These are phyloP conservation scores for Quercus dentata DNA, from an alignment of 306 rosid genomes.

Conservation along the genomic window DNA sequence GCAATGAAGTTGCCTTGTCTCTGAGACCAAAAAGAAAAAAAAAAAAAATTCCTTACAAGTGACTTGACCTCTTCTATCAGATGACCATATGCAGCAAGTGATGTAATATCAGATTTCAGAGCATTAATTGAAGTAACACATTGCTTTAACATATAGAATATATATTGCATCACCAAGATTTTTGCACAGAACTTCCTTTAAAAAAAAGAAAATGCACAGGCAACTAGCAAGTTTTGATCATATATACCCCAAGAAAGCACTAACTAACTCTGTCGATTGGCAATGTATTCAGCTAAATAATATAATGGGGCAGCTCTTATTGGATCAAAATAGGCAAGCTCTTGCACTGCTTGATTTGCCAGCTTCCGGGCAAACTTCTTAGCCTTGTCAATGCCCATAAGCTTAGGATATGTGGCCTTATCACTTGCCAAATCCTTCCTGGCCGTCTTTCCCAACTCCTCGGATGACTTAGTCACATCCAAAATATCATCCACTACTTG, in stretches of 20 bases:
- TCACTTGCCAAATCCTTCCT: conserved; percentile 28
- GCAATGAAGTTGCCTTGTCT: too few species aligned
- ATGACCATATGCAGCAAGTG: too few species aligned
- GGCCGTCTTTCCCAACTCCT: conserved; percentile 32
- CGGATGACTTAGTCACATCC: conserved; percentile 31
- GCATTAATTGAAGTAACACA: not conserved
- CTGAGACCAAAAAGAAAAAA: too few species aligned
- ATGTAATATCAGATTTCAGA: too few species aligned
- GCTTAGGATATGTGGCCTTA: conserved; percentile 40
- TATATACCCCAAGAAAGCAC: too few species aligned
- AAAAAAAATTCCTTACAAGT: too few species aligned
- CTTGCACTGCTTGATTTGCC: conserved; percentile 13
- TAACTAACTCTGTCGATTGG: conserved; percentile 12
- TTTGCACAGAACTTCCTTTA: not conserved
- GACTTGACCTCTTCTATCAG: too few species aligned
- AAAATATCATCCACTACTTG: conserved; percentile 41
- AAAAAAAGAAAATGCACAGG: too few species aligned
- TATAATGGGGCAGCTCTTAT: conserved; percentile 21
- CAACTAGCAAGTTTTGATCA: too few species aligned
- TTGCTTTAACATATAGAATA: not conserved
- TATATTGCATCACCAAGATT: not conserved
- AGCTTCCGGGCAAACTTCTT: conserved; percentile 7
- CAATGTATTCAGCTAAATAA: conserved; percentile 25
- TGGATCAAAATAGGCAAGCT: conserved; percentile 22
- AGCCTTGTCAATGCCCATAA: conserved; percentile 29